These are phyloP conservation scores for Garcia nutans DNA, from an alignment of 345 rosid genomes.

Conservation along the genomic window DNA sequence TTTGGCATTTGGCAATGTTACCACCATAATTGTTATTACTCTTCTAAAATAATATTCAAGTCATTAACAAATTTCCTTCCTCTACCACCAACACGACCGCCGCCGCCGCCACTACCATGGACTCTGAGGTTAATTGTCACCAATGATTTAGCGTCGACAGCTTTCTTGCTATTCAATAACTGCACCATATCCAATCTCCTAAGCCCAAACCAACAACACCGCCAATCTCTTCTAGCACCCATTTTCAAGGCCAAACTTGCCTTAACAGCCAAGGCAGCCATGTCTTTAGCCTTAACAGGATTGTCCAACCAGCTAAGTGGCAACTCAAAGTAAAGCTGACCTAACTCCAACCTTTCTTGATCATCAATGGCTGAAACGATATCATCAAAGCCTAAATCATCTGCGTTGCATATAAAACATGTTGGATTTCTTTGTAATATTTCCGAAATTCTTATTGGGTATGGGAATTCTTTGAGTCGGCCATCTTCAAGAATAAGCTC, in stretches of 20 bases:
- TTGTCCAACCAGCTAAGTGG: conserved; percentile 22
- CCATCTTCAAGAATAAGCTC: conserved; percentile 7
- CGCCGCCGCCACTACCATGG: too few species aligned
- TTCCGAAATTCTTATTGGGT: conserved; percentile 26
- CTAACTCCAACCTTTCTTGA: conserved; percentile 18
- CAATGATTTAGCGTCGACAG: not conserved
- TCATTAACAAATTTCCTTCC: not conserved
- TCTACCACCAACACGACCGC: not conserved
- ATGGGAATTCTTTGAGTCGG: conserved; percentile 19
- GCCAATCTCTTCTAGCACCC: not conserved
- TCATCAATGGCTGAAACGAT: conserved; percentile 22
- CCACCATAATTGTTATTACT: not conserved
- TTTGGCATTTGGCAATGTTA: too few species aligned
- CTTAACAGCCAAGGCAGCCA: conserved; percentile 41
- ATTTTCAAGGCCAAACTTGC: conserved; percentile 34
- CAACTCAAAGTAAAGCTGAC: conserved; percentile 36
- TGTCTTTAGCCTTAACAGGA: conserved; percentile 27
- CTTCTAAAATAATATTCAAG: conserved; percentile 16
- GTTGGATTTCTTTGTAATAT: conserved; percentile 12
- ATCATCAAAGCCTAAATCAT: conserved; percentile 28
- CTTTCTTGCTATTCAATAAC: not conserved
- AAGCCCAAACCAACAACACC: not conserved
- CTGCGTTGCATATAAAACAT: conserved; percentile 33
- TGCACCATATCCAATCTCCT: not conserved
- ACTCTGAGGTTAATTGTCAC: not conserved